Evolutionary conservation across 1,284 basidiomycete genomes (phyloP).

Genomic region (Apiotrichum montevideense): DNA sequence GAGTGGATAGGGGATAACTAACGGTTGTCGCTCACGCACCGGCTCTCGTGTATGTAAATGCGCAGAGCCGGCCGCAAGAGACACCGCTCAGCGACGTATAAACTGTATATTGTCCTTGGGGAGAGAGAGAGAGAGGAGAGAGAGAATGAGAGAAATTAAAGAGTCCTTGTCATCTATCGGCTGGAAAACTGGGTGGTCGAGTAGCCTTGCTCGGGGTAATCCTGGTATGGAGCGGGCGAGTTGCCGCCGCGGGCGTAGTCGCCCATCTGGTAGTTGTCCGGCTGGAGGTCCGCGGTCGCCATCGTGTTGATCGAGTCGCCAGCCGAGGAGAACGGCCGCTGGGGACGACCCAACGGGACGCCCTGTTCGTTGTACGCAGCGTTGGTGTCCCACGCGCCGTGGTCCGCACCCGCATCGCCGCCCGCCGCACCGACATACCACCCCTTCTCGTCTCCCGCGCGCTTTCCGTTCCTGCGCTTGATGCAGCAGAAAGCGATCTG

Average conservation of each 20-base stretch:
- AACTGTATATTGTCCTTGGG: too few species aligned
- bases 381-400: conserved; percentile 19
- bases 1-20: too few species aligned
- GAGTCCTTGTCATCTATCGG: too few species aligned
- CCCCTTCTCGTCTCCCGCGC: conserved; percentile 21
- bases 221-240: background rate
- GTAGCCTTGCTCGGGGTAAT: background rate
- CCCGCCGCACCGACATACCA: conserved; percentile 21
- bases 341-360: conserved; percentile 24
- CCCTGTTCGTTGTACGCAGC: conserved; percentile 31
- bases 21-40: too few species aligned
- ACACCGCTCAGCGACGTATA: too few species aligned
- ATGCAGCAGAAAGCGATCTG: conserved; percentile 21
- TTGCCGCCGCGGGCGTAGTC: conserved; percentile 15
- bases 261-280: conserved; percentile 12
- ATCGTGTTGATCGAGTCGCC: conserved; percentile 33
- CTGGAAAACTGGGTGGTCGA: background rate
- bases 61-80: too few species aligned
- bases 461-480: conserved; percentile 24
- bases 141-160: too few species aligned
- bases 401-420: conserved; percentile 3
- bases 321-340: conserved; percentile 20
- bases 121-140: too few species aligned
- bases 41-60: too few species aligned
- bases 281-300: conserved; percentile 35